A percentile compares a stretch with the other conserved stretches of the same genome.
These are phyloP conservation scores for Gossypium davidsonii DNA, from an alignment of 441 rosid genomes.

Conservation along the genomic window DNA sequence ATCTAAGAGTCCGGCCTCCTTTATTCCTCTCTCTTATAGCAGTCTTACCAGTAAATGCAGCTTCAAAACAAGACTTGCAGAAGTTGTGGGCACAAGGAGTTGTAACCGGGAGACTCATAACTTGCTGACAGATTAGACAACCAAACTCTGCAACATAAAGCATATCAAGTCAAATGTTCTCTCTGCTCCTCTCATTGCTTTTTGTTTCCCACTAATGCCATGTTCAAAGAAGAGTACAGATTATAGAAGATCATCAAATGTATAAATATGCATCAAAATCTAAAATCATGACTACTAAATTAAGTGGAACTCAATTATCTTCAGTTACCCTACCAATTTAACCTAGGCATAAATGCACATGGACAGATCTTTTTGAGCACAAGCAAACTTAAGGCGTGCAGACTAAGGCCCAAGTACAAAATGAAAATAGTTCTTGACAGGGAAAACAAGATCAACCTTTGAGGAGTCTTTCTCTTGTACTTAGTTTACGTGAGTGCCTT, in stretches of 20 bases:
- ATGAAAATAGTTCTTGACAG: background rate
- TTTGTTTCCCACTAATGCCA: background rate
- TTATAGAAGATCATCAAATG: background rate
- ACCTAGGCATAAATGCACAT: background rate
- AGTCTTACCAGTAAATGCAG: conserved; percentile 39
- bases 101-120: conserved; percentile 44
- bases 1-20: conserved; percentile 41
- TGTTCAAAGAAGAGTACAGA: background rate
- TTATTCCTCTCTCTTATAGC: conserved; percentile 33
- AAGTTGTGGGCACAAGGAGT: conserved; percentile 62
- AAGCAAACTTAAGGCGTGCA: background rate
- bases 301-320: background rate
- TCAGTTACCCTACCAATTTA: background rate
- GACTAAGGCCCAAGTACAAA: background rate
- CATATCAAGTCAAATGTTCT: background rate
- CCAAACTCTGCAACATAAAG: conserved; percentile 40
- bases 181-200: background rate
- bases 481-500: conserved; percentile 19
- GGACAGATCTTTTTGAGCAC: background rate
- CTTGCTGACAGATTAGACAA: conserved; percentile 42
- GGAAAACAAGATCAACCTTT: conserved; percentile 30
- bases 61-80: conserved; percentile 51
- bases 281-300: background rate
- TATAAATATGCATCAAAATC: background rate
- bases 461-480: conserved; percentile 32